Evolutionary conservation across 805 yeast genomes (phyloP), one percentile per base, ranked within the genome.

Genomic region (Ogataea naganishii): DNA sequence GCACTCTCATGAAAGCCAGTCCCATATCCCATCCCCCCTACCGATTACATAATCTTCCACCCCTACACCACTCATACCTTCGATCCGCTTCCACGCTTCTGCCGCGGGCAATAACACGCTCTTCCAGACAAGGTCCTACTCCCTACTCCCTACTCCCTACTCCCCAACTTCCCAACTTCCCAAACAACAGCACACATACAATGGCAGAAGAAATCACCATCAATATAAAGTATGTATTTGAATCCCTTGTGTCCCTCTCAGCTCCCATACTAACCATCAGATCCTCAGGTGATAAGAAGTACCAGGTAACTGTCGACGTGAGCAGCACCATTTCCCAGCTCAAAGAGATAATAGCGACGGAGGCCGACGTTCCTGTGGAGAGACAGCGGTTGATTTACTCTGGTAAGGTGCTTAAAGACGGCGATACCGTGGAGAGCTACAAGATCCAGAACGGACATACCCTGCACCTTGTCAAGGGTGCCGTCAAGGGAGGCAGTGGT

Each of bases 311-410:
- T 4, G 67, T 82, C 18, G 62, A 69, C 13, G 53, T 73, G 0
- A 40, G 67, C 11, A 51, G 65, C 26, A 74, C 88, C 2, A 75
- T 89, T 20, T 59, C 63, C 14, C 81, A 78, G 37, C 66, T 89
- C 41, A 89, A 89, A 56, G 67, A 66, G 21, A 62, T 62, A 40
- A 64, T 89, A 30, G 76, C 76, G 16, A 60, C 63, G 14, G 69
- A 64, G 35, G 58, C 86, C 5, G 78, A 72, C 14, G 64, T 86
- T 25, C 79, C 94, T 5, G 75, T 72, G 1, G 80, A 68, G n/a
- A 72, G 80, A 37, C 97, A 88, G 58, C 69, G 97, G 35, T 67
- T 89, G 50, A 88, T 89, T 48, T 89, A 82, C 60, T 82, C 96
- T 3, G 98, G 98, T 23, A 80, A 89, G 43, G 95, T 92, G 20